Conservation (phyloP, 495 filamentous ascomycete species). For the Letharia lupina region DNA sequence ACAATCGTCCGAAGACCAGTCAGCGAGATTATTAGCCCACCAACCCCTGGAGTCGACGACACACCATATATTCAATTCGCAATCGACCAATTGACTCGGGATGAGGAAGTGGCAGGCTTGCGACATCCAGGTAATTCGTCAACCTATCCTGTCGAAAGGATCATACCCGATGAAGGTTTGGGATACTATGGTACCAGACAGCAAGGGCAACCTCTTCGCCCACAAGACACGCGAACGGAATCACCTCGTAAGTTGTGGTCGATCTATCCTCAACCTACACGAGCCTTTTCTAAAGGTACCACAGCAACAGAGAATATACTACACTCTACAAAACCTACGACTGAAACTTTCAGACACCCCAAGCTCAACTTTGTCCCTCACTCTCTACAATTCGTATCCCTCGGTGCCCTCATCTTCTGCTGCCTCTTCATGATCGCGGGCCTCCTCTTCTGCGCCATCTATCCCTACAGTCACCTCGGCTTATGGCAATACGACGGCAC, state of each 20-base stretch:
- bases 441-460: conserved; percentile 65
- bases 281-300: conserved; percentile 9
- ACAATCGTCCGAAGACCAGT: conserved; percentile 25
- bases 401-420: conserved; percentile 49
- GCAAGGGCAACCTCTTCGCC: conserved; percentile 4
- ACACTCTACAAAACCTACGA: conserved; percentile 42
- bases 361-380: conserved; percentile 56
- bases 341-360: conserved; percentile 41
- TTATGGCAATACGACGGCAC: conserved; percentile 57
- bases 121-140: conserved; percentile 34
- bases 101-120: conserved; percentile 44
- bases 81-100: conserved; percentile 61
- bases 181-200: conserved; percentile 34
- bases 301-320: conserved; percentile 37
- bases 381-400: conserved; percentile 53
- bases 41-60: conserved; percentile 58
- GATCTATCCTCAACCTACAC: neutral
- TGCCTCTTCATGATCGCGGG: conserved; percentile 63
- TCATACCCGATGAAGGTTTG: conserved; percentile 44
- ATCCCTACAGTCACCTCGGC: conserved; percentile 54
- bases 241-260: conserved; percentile 17
- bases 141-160: conserved; percentile 41
- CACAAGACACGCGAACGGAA: neutral
- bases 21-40: conserved; percentile 33
- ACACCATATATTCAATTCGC: conserved; percentile 65